Evolutionary conservation across 805 yeast genomes (phyloP), one percentile per base, ranked within the genome.

Genomic region (Ogataea paraovalis): DNA sequence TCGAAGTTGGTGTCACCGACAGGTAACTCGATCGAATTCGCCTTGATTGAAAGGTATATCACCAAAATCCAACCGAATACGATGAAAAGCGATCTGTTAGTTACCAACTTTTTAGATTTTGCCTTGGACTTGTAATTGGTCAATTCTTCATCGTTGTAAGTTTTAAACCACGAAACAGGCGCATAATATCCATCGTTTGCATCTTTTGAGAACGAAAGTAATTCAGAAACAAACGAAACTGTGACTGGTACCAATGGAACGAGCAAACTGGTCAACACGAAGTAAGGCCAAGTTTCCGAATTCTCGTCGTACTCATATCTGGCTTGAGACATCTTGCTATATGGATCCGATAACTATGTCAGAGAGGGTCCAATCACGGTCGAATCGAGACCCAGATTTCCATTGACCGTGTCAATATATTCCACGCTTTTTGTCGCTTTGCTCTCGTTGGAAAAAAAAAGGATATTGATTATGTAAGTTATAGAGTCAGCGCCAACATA

Each of bases 241-340:
- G 70, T 64, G 3, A 58, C 46, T 6, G 97, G 97, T 36, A 88
- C 64, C 49, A 87, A 72, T 18, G 82, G 78, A 50, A 86, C 78
- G 22, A 86, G 70, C 44, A 85, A 67, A 43, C 87, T 69, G 2
- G 97, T 90, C 60, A 87, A 65, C 44, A 85, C 78, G 61, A 91
- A 91, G 64, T 83, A 89, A 37, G 97, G 97, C 96, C 97, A 90
- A 2, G 94, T 88, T 58, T 87, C 94, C 43, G 91, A 83, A 51
- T 81, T 80, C 64, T 90, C 97, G 70, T 90, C 97, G 66, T 90
- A 90, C 38, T 82, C 80, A 66, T 85, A 86, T 58, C 83, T 67
- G 42, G 80, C 66, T 55, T 75, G 76, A 46, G 78, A 71, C 80
- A 75, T 76, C 10, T 46, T 22, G 34, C 4, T 22, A 10, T 42